phyloP scores from a whole-genome alignment of 148 eudicot species.

The Amaranthus hypochondriacus region DNA sequence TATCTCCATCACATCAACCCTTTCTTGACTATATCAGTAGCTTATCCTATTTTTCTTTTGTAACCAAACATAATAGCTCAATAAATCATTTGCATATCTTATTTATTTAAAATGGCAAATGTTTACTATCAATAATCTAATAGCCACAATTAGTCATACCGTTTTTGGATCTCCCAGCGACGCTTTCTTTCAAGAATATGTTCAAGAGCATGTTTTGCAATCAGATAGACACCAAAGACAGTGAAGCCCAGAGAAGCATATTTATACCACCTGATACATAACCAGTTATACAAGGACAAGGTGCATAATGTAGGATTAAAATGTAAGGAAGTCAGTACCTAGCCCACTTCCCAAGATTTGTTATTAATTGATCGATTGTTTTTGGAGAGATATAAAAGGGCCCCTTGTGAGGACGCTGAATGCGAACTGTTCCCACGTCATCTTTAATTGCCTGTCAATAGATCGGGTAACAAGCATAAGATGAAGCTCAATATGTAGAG shows the following conservation, averaged over 20 bases:
- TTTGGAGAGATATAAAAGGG: conserved; percentile 89
- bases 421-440: conserved; percentile 78
- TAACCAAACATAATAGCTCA: no score
- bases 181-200: conserved; percentile 81
- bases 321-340: conserved; percentile 38
- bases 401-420: conserved; percentile 87
- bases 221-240: conserved; percentile 66
- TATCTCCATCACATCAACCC: no score
- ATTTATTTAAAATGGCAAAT: not conserved
- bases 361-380: conserved; percentile 86
- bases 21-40: no score
- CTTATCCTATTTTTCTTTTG: no score
- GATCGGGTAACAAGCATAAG: conserved; percentile 7
- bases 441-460: conserved; percentile 60
- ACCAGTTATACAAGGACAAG: conserved; percentile 11
- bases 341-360: conserved; percentile 93
- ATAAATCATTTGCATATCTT: no score
- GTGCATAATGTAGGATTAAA: not conserved
- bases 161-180: conserved; percentile 74
- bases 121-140: not conserved
- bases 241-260: conserved; percentile 81
- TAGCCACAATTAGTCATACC: conserved; percentile 37
- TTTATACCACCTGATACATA: conserved; percentile 69
- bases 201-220: conserved; percentile 76
- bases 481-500: not conserved